Evolutionary conservation across 768 basidiomycete species (phyloP).

Genomic region (Leccinum rimulosum): DNA sequence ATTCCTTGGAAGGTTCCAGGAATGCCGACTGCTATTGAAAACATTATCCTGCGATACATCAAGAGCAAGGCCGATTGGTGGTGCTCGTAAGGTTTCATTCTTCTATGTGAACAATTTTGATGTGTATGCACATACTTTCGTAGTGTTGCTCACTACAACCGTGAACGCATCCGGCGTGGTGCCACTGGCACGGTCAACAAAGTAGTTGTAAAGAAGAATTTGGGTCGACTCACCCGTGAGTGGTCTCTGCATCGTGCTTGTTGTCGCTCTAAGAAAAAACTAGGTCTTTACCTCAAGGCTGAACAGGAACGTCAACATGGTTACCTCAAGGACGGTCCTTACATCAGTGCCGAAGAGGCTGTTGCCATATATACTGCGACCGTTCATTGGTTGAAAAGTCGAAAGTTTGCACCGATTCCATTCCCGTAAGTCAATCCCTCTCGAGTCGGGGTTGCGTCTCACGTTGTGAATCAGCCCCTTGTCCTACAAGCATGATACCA

Average conservation of each 20-base stretch:
- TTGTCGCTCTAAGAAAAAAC: conserved; percentile 3
- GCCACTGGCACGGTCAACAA: conserved; percentile 95
- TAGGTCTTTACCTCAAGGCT: conserved; percentile 91
- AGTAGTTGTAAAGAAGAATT: conserved; percentile 98
- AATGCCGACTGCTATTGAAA: conserved; percentile 99
- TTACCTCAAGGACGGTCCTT: conserved; percentile 98
- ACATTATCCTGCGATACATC: conserved; percentile 98
- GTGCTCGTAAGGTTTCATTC: conserved; percentile 65
- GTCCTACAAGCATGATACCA: conserved; percentile 99
- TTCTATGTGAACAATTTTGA: background rate
- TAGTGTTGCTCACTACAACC: conserved; percentile 95
- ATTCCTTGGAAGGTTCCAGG: conserved; percentile 99
- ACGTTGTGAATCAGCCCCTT: conserved; percentile 56
- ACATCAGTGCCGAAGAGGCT: conserved; percentile 98
- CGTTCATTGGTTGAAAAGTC: conserved; percentile 97
- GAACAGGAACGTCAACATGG: conserved; percentile 99
- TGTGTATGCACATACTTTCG: background rate
- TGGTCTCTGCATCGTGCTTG: conserved; percentile 5
- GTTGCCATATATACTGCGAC: conserved; percentile 99
- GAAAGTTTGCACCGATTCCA: conserved; percentile 98
- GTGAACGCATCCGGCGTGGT: conserved; percentile 95
- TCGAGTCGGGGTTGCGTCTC: background rate
- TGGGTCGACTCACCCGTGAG: conserved; percentile 93
- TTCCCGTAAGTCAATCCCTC: conserved; percentile 68
- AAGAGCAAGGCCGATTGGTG: conserved; percentile 99